Evolutionary conservation across 768 basidiomycete genomes (phyloP).

Genomic region (Xanthoconium purpureum): DNA sequence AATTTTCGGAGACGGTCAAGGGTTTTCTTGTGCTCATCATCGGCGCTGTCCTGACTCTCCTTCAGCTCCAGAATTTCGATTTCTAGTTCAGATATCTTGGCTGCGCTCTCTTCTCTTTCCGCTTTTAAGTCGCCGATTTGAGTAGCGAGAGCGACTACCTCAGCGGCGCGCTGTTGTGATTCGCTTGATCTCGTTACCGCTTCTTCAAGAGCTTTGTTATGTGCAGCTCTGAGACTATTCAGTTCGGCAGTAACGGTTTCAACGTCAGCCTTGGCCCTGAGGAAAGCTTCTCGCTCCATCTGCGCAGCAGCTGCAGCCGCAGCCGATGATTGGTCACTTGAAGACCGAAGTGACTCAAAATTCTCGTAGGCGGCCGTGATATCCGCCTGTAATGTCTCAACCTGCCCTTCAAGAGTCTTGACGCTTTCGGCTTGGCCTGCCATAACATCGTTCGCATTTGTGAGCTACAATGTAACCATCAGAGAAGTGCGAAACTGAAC

Average conservation of each 20-base stretch:
- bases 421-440: constrained; percentile 45
- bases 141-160: constrained; percentile 41
- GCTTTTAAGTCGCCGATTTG: constrained; percentile 52
- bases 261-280: constrained; percentile 62
- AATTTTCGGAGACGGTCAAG: constrained; percentile 46
- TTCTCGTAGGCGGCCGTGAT: constrained; percentile 49
- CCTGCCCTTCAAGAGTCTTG: constrained; percentile 46
- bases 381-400: constrained; percentile 50
- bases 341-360: constrained; percentile 47
- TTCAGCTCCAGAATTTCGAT: constrained; percentile 75
- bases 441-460: constrained; percentile 41
- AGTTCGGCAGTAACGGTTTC: constrained; percentile 52
- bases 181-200: constrained; percentile 43
- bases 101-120: constrained; percentile 69
- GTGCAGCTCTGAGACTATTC: constrained; percentile 47
- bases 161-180: constrained; percentile 45
- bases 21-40: constrained; percentile 53
- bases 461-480: constrained; percentile 42
- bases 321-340: constrained; percentile 42
- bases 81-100: constrained; percentile 77
- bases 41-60: constrained; percentile 62
- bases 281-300: constrained; percentile 59
- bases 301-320: constrained; percentile 51
- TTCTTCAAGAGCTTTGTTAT: constrained; percentile 48
- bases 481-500: background rate